Conservation (phyloP, 805 yeast genomes). For the Yarrowia bubula region DNA sequence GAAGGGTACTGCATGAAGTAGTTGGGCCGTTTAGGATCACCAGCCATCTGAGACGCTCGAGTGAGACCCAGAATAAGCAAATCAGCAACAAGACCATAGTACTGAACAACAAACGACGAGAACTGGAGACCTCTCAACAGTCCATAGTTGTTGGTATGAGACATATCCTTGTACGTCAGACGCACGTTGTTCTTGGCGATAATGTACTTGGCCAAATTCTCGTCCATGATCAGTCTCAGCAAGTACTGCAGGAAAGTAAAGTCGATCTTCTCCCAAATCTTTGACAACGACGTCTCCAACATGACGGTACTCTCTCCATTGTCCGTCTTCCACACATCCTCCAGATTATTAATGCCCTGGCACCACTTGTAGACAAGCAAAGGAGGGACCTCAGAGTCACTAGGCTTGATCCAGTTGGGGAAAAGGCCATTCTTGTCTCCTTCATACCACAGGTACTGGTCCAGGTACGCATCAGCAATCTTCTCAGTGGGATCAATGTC, state of each 20-base stretch:
- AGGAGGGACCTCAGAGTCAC: constrained; percentile 92
- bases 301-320: constrained; percentile 78
- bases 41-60: constrained; percentile 85
- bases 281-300: constrained; percentile 70
- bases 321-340: constrained; percentile 72
- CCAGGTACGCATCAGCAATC: constrained; percentile 92
- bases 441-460: constrained; percentile 95
- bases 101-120: constrained; percentile 85
- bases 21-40: constrained; percentile 63
- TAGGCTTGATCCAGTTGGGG: constrained; percentile 96
- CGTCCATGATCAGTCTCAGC: constrained; percentile 76
- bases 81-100: constrained; percentile 83
- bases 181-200: constrained; percentile 83
- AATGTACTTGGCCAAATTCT: constrained; percentile 90
- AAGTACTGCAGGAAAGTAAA: constrained; percentile 81
- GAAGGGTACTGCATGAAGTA: constrained; percentile 72
- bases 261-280: constrained; percentile 81
- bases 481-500: constrained; percentile 89
- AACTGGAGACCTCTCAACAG: constrained; percentile 85
- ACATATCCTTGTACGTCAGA: constrained; percentile 89
- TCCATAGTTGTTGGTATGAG: constrained; percentile 85
- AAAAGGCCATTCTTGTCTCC: constrained; percentile 82
- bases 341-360: constrained; percentile 79
- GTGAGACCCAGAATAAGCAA: constrained; percentile 78
- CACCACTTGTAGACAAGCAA: constrained; percentile 89